Evolutionary conservation across 768 basidiomycete species (phyloP).

Genomic region (Mycena indigotica): DNA sequence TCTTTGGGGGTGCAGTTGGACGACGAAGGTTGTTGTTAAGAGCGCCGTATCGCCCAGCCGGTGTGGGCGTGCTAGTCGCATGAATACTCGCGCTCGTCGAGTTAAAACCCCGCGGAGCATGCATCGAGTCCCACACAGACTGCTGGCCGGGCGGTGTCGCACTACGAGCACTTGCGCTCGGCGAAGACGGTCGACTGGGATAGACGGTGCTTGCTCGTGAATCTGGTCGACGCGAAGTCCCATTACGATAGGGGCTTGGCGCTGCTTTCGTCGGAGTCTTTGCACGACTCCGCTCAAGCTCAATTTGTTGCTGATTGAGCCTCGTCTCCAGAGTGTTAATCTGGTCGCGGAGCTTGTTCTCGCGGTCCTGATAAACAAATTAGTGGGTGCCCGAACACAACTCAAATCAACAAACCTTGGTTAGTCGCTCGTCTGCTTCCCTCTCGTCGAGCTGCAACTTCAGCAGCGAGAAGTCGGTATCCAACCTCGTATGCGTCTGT

Average conservation of each 20-base stretch:
- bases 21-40: constrained; percentile 28
- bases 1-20: constrained; percentile 5
- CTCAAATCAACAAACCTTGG: constrained; percentile 50
- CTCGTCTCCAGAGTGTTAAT: constrained; percentile 63
- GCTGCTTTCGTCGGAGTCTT: constrained; percentile 34
- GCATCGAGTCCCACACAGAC: constrained; percentile 77
- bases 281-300: constrained; percentile 50
- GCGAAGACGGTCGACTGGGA: constrained; percentile 45
- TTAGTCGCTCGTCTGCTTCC: constrained; percentile 68
- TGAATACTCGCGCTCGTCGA: constrained; percentile 29
- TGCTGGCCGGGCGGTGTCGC: constrained; percentile 50
- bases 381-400: background rate
- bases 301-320: constrained; percentile 56
- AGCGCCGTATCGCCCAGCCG: constrained; percentile 37
- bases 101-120: constrained; percentile 43
- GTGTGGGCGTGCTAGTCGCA: constrained; percentile 29
- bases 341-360: constrained; percentile 68
- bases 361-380: constrained; percentile 57
- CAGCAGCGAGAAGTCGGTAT: constrained; percentile 67
- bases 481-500: constrained; percentile 63
- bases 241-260: constrained; percentile 45
- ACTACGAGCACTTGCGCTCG: constrained; percentile 35
- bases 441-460: constrained; percentile 76
- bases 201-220: constrained; percentile 73
- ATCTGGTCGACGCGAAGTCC: constrained; percentile 61